Conservation (phyloP, 2,329 filamentous ascomycete species). For the Epichloe aotearoae region DNA sequence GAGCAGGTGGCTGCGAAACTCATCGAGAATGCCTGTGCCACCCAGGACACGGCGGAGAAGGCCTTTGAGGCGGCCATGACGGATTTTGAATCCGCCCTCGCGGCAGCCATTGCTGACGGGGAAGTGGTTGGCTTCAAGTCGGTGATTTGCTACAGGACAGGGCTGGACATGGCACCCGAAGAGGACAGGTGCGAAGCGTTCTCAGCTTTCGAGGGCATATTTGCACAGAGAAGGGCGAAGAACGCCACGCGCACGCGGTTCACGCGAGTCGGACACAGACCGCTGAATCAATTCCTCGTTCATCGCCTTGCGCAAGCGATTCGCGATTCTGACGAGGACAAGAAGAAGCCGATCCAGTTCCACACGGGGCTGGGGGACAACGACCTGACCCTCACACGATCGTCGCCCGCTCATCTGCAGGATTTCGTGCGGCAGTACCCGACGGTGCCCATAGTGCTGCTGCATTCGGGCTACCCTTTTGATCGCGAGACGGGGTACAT, state of each 20-base stretch:
- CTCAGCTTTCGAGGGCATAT: constrained; percentile 26
- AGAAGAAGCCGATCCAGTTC: constrained; percentile 65
- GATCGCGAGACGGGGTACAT: constrained; percentile 68
- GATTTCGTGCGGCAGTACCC: constrained; percentile 57
- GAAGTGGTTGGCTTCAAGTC: constrained; percentile 72
- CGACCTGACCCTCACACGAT: constrained; percentile 55
- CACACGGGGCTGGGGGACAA: constrained; percentile 75
- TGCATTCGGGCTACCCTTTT: constrained; percentile 74
- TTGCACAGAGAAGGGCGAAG: constrained; percentile 9
- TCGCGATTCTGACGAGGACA: constrained; percentile 24
- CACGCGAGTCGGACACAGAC: constrained; percentile 45
- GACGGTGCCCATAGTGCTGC: constrained; percentile 58
- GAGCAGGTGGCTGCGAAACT: constrained; percentile 57
- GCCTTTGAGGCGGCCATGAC: constrained; percentile 22
- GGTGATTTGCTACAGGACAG: constrained; percentile 69
- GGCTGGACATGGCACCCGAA: constrained; percentile 44
- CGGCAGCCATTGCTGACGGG: constrained; percentile 44
- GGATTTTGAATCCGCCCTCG: constrained; percentile 31
- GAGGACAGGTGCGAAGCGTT: constrained; percentile 29
- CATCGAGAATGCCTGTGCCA: constrained; percentile 32
- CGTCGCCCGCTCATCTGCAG: constrained; percentile 67
- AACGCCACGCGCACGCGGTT: constrained; percentile 19
- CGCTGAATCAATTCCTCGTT: constrained; percentile 58
- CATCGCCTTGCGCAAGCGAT: constrained; percentile 49
- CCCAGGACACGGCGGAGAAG: constrained; percentile 14